Evolutionary conservation across 1,139 yeast genomes (phyloP), one percentile per base, ranked within the genome.

Genomic region (Geotrichum histeridarum): DNA sequence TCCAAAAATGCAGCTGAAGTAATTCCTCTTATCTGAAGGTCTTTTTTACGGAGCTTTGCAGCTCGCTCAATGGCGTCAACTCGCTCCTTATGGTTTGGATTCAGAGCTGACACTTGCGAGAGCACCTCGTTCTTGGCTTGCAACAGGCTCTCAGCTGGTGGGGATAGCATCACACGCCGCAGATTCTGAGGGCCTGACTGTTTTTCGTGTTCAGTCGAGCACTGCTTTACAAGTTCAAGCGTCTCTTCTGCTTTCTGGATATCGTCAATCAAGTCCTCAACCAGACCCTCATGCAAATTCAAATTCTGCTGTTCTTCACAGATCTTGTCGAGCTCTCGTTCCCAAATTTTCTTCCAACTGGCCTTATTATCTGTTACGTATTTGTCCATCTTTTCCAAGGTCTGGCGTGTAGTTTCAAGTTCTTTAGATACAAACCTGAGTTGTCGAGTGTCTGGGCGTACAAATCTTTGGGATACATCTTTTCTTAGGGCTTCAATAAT

Each of bases 291-390:
- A 68, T 91, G 98, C 33, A 89, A 76, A 58, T 87, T 86, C 71
- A 90, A 81, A 67, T 89, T 89, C 62, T 91, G 95, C 67, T 93
- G 98, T 64, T 91, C 97, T 62, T 88, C 95, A 59, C 96, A 86
- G 18, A 93, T 93, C 44, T 84, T 84, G 60, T 89, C 95, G 57
- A 93, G 77, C 64, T 90, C 96, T 6, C 84, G 75, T 67, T 90
- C 96, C 98, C 99, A 91, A 27, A 89, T 84, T 62, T 81, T 82
- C 66, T 88, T 87, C 96, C 98, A 90, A 41, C 82, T 82, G 2
- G 90, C 83, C 61, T 86, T 86, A 65, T 90, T 97, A 9, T 74
- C 75, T 1, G 70, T 63, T 41, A 93, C 83, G 63, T 81, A 89
- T 5, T 70, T 72, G 12, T 78, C 76, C 78, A 91, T 78, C 7